Conservation (phyloP, 768 basidiomycete species). For the Kwoniella botswanensis region DNA sequence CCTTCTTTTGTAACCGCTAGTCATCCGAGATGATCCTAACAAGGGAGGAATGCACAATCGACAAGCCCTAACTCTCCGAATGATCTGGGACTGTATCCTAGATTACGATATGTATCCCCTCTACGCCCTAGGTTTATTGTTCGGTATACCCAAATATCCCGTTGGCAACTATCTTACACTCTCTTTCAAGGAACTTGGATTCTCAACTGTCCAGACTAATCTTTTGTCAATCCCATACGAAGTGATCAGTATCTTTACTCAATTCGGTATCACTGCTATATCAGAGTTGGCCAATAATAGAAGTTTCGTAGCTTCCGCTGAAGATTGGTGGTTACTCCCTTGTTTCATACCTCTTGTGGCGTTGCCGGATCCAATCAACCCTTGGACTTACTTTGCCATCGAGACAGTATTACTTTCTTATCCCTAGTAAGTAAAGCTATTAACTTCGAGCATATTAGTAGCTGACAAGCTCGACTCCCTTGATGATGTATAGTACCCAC, state of each 20-base stretch:
- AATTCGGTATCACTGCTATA: conserved; percentile 26
- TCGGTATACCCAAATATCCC: conserved; percentile 50
- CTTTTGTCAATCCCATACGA: conserved; percentile 52
- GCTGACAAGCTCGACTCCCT: background rate
- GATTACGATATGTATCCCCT: conserved; percentile 56
- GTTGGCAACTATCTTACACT: conserved; percentile 49
- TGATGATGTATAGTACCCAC: conserved; percentile 32
- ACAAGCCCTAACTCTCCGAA: conserved; percentile 43
- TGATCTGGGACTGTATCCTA: conserved; percentile 39
- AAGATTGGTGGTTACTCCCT: conserved; percentile 56
- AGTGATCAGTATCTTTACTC: conserved; percentile 48
- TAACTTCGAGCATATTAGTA: too few relatives aligned
- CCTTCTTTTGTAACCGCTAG: background rate
- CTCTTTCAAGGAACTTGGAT: conserved; percentile 49
- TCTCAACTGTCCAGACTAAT: conserved; percentile 54
- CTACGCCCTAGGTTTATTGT: conserved; percentile 54
- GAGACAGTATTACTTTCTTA: conserved; percentile 51
- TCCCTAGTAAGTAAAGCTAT: conserved; percentile 39
- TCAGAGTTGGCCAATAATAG: conserved; percentile 36
- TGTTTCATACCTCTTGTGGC: conserved; percentile 49
- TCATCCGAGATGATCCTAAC: conserved; percentile 37
- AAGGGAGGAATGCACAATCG: conserved; percentile 48
- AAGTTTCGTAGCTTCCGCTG: conserved; percentile 36
- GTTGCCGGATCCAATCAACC: conserved; percentile 28
- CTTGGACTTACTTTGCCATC: conserved; percentile 55